phyloP scores from a whole-genome alignment of 1,139 yeast species.

The Saccharomyces hybrid region DNA sequence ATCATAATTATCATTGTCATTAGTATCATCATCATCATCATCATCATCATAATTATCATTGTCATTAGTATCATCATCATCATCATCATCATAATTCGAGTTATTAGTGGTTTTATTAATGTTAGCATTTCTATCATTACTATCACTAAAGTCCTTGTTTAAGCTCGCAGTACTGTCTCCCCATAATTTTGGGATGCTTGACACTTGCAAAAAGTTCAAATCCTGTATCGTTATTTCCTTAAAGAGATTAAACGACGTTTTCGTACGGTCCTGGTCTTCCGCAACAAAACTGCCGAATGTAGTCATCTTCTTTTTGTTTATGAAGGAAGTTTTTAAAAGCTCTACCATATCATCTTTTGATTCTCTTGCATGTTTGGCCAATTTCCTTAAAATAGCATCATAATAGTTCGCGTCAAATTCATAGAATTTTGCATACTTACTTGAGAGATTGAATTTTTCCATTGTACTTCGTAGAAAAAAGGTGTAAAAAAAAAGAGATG shows the following conservation, averaged over 20 bases:
- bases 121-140: neutral
- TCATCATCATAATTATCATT: neutral
- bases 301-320: neutral
- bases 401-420: slow-evolving; percentile 4
- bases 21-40: neutral
- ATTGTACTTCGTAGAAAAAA: slow-evolving; percentile 11
- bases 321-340: neutral
- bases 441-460: slow-evolving; percentile 8
- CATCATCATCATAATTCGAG: no score
- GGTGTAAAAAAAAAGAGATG: slow-evolving; percentile 16
- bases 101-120: neutral
- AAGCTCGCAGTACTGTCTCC: neutral
- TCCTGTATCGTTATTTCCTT: neutral
- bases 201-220: neutral
- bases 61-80: neutral
- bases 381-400: slow-evolving; percentile 7
- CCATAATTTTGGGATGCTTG: neutral
- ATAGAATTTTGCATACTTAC: slow-evolving; percentile 3
- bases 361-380: slow-evolving; percentile 6
- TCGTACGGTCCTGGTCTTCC: neutral
- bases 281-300: neutral
- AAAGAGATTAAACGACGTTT: neutral
- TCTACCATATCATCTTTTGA: neutral
- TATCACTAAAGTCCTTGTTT: neutral
- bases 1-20: neutral